A percentile compares a stretch with the other conserved stretches of the same genome.
These are phyloP conservation scores for Apodospora peruviana DNA, from an alignment of 495 filamentous ascomycete species.

Conservation along the genomic window DNA sequence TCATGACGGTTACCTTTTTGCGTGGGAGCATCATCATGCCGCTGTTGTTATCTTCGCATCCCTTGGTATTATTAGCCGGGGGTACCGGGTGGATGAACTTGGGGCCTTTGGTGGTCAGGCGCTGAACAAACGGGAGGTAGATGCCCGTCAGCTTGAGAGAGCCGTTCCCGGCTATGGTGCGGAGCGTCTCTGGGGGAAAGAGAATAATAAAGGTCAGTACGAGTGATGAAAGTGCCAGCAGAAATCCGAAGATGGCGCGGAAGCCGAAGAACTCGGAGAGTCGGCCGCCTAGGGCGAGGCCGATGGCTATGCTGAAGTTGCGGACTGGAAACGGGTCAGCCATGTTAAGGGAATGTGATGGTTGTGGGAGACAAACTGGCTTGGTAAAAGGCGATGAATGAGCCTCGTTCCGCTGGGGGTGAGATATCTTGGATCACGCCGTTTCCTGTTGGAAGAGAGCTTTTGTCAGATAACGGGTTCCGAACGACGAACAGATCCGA, in stretches of 20 bases:
- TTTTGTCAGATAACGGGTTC: background rate
- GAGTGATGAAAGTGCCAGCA: conserved; percentile 42
- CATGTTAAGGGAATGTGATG: conserved; percentile 6
- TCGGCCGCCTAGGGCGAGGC: conserved; percentile 55
- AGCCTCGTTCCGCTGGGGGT: conserved; percentile 40
- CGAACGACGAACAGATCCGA: background rate
- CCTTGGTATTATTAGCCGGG: too few species aligned
- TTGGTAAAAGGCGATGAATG: conserved; percentile 22
- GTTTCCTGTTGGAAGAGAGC: conserved; percentile 23
- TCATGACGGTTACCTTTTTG: conserved; percentile 30
- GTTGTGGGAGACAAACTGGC: conserved; percentile 17
- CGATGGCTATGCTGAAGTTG: conserved; percentile 37
- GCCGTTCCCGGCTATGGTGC: conserved; percentile 44
- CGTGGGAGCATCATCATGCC: conserved; percentile 11
- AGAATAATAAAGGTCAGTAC: conserved; percentile 35
- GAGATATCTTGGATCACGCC: conserved; percentile 46
- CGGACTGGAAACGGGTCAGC: conserved; percentile 19
- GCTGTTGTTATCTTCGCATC: background rate
- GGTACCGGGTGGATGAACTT: too few species aligned
- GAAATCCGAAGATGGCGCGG: conserved; percentile 60
- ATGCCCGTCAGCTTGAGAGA: conserved; percentile 21
- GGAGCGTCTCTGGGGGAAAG: conserved; percentile 52
- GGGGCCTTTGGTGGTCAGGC: too few species aligned
- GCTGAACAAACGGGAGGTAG: conserved; percentile 3
- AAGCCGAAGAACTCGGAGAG: conserved; percentile 54